A percentile compares a stretch with the other conserved stretches of the same genome.
Conservation (phyloP, 345 rosid species). For the Schrenkiella parvula region DNA sequence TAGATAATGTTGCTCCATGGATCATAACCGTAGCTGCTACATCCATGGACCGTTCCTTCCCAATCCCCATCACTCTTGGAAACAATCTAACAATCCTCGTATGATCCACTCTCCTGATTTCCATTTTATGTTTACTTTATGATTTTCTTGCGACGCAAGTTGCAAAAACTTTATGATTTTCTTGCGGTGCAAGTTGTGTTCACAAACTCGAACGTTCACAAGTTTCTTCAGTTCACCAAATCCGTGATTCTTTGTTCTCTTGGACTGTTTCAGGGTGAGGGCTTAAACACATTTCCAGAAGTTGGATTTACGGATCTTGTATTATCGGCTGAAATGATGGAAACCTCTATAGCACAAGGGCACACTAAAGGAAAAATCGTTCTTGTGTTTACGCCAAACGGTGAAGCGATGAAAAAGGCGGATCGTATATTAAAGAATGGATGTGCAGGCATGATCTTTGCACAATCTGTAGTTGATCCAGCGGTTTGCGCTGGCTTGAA, state of each 20-base stretch:
- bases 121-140: not conserved
- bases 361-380: conserved; percentile 35
- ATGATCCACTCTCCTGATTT: not conserved
- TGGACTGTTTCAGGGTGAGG: conserved; percentile 22
- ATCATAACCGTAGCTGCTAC: conserved; percentile 47
- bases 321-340: conserved; percentile 6
- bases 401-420: conserved; percentile 30
- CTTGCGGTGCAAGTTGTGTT: not conserved
- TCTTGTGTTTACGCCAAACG: conserved; percentile 34
- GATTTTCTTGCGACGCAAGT: not conserved
- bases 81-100: conserved; percentile 37
- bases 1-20: conserved; percentile 52
- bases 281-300: conserved; percentile 24
- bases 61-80: conserved; percentile 33
- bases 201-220: not conserved
- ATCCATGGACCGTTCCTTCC: conserved; percentile 45
- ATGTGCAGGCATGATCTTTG: conserved; percentile 38
- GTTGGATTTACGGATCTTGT: conserved; percentile 29
- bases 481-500: conserved; percentile 22
- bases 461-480: conserved; percentile 40
- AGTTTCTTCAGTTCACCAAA: not conserved
- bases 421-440: conserved; percentile 27
- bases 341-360: not conserved
- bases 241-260: not conserved
- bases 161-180: not conserved